Evolutionary conservation across 176 grass and related monocot genomes (phyloP), one percentile per base, ranked within the genome.

Genomic region (Rhipidocladum racemiflorum): DNA sequence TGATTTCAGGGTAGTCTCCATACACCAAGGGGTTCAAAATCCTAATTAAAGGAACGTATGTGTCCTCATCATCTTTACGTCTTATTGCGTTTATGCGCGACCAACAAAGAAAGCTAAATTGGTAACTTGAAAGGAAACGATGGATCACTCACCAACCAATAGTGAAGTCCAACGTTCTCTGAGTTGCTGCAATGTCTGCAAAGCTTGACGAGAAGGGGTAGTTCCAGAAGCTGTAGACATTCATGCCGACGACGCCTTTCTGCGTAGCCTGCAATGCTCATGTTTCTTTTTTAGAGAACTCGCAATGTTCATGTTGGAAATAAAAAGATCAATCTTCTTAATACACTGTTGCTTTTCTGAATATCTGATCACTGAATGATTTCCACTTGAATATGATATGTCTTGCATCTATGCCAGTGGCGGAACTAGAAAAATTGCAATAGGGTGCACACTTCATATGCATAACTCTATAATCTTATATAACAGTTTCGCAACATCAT

Each of bases 1-100:
- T 94, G 44, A 92, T 72, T 23, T 81, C 64, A 9, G 94, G 94
- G 34, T 97, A 97, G 36, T 94, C 90, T 76, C 94, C 94, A 27
- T 87, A 76, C 9, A 97, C 92, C 68, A 97, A 76, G 17, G 94
- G 94, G 30, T 92, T 70, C 65, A 87, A 18, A 40, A 92, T 79
- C 88, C 94, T 93, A 23, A 46, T 65, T 28, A 64, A 24, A 24
- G 28, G 9, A 38, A 35, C 25, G 18, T 25, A 9, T 2, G 3
- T 63, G 57, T 2, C 23, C 13, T 13, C 39, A 81, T 34, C 5
- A 55, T 42, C 32, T 34, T 34, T 34, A 3, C 32, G 4, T 34
- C 3, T 12, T 1, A 20, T 23, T 23, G 70, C 28, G 11, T 75
- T 2, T 2, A 9, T 43, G 7, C 5, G 39, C 5, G 39, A 25